A percentile compares a stretch with the other conserved stretches of the same genome.
Evolutionary conservation across 2,329 filamentous ascomycete species (phyloP).

Genomic region (Cercospora canescens): DNA sequence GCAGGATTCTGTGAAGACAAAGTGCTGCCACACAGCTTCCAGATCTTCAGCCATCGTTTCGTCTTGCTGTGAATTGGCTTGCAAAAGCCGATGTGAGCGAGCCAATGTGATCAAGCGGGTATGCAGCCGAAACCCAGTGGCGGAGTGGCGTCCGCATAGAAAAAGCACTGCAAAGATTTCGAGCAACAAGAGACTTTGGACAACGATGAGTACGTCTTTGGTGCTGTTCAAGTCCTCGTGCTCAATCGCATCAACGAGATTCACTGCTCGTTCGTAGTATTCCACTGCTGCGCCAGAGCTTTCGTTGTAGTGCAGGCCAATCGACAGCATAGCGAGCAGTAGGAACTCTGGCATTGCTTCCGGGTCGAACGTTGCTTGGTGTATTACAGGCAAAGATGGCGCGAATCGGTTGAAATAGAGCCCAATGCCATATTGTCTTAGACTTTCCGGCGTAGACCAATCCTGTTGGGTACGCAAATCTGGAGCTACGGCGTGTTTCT

Average conservation of each 20-base stretch:
- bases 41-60: conserved; percentile 30
- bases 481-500: not conserved
- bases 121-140: conserved; percentile 42
- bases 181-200: conserved; percentile 44
- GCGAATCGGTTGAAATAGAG: not conserved
- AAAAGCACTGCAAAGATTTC: conserved; percentile 48
- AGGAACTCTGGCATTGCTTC: not conserved
- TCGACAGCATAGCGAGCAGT: not conserved
- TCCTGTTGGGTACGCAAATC: not conserved
- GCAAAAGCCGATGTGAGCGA: conserved; percentile 22
- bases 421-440: not conserved
- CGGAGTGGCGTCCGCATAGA: conserved; percentile 40
- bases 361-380: not conserved
- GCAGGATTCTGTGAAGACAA: conserved; percentile 41
- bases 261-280: conserved; percentile 14
- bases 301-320: not conserved
- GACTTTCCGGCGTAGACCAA: not conserved
- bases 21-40: conserved; percentile 43
- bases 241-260: not conserved
- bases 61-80: not conserved
- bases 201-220: conserved; percentile 29
- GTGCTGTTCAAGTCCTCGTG: conserved; percentile 8
- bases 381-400: not conserved
- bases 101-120: conserved; percentile 43
- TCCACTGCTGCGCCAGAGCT: too few species aligned